Base-by-base conservation (phyloP, 2,329 filamentous ascomycete species). In the Colletotrichum cereale region DNA sequence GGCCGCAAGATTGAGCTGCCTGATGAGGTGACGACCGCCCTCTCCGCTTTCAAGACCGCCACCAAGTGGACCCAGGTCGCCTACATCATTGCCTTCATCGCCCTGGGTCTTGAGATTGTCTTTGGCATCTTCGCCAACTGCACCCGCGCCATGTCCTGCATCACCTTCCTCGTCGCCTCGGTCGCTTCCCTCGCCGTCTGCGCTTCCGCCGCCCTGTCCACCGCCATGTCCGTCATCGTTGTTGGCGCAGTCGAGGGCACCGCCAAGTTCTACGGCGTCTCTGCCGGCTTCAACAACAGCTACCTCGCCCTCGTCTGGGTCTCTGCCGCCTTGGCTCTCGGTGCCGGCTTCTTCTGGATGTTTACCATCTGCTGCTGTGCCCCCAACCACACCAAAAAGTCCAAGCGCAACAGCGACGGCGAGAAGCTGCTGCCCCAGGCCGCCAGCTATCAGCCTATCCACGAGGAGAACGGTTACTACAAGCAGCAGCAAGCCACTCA, bases 321-420 rank as follows among this genome's bases (percentile, higher is more conserved):
- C 72, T 91, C 91, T 53, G 91, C 92, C 48, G 93, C 89, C 36
- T 95, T 97, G 79, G 91, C 92, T 73, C 79, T 96, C 42, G 93
- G 82, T 52, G 92, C 92, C 10, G 90, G 89, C 74, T 83, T 97
- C 79, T 98, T 98, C 91, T 98, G 96, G 96, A 84, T 95, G 78
- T 90, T 97, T 81, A 94, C 91, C 81, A 89, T 93, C 78, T 98
- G 96, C 91, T 98, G 95, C 90, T 97, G 95, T 87, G 90, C 88
- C 68, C 82, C 84, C 75, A 81, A 79, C 76, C 80, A 80, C 73
- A 76, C 79, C 73, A 79, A 78, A 77, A 77, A 79, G 73, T 74
- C 75, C 73, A 74, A 76, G 67, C 73, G 75, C 67, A 60, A 77
- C 57, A 73, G 76, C 64, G 84, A 86, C 71, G 79, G 77, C 79